Percentiles rank a stretch among this genome's conserved stretches.
These are phyloP conservation scores for Talaromyces sp. DNA, from an alignment of 2,329 filamentous ascomycete genomes.

Conservation along the genomic window DNA sequence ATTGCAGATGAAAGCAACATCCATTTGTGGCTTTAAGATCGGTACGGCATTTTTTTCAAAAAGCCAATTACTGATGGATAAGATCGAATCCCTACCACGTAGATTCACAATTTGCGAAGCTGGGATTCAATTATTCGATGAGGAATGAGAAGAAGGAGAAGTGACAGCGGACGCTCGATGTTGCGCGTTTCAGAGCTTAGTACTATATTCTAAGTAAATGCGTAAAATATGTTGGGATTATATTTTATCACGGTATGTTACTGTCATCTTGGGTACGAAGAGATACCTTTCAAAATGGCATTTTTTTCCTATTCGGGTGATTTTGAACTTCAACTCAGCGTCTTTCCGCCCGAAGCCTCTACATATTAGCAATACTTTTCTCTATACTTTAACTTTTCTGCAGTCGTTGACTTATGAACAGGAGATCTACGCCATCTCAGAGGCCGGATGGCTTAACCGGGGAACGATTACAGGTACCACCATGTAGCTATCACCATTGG, in stretches of 20 bases:
- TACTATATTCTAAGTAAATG: neutral
- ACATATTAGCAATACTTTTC: neutral
- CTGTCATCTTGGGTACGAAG: neutral
- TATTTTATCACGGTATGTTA: neutral
- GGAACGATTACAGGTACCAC: neutral
- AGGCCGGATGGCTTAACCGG: neutral
- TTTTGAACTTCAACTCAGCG: neutral
- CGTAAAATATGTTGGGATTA: neutral
- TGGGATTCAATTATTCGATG: neutral
- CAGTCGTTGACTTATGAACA: neutral
- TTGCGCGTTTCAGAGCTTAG: neutral
- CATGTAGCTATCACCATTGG: neutral
- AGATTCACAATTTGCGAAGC: neutral
- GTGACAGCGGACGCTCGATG: neutral
- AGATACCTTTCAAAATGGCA: neutral
- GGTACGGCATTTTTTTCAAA: neutral
- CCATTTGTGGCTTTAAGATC: neutral
- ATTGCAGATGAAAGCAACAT: constrained; percentile 4
- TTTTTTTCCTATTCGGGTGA: neutral
- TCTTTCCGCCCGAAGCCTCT: neutral
- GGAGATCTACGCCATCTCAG: neutral
- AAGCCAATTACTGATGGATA: neutral
- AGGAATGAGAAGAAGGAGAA: neutral
- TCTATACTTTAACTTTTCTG: neutral
- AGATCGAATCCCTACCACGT: constrained; percentile 1